phyloP scores from a whole-genome alignment of 148 eudicot species.

The Oxyria digyna region DNA sequence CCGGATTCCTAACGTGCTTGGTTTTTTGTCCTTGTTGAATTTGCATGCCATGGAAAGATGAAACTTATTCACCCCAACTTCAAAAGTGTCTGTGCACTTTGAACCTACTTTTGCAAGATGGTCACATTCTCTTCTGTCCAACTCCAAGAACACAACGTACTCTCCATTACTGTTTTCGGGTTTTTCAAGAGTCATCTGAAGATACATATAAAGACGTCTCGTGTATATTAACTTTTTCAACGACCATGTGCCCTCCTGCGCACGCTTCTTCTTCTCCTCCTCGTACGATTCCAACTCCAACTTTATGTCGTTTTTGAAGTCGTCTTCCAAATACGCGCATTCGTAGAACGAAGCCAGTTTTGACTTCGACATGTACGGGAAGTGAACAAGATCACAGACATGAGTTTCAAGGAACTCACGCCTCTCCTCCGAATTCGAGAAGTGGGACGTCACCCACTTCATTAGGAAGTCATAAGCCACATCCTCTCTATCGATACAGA shows the following conservation, averaged over 20 bases:
- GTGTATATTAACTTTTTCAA: constrained; percentile 25
- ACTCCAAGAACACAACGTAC: constrained; percentile 60
- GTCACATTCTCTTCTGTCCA: constrained; percentile 45
- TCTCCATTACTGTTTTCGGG: constrained; percentile 43
- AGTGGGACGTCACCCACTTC: constrained; percentile 59
- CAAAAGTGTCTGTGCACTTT: constrained; percentile 38
- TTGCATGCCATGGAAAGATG: constrained; percentile 17
- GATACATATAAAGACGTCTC: constrained; percentile 53
- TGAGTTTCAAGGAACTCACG: constrained; percentile 34
- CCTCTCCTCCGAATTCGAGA: constrained; percentile 40
- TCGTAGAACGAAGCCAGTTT: constrained; percentile 46
- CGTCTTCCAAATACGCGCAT: constrained; percentile 43
- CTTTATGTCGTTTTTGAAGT: constrained; percentile 35
- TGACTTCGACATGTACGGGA: constrained; percentile 56
- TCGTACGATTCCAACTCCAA: constrained; percentile 44
- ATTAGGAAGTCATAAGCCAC: constrained; percentile 50
- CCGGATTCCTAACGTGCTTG: not conserved
- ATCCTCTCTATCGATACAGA: constrained; percentile 72
- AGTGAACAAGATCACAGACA: constrained; percentile 44
- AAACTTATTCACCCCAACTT: constrained; percentile 60
- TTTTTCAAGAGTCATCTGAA: constrained; percentile 45
- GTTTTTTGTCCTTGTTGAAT: not conserved
- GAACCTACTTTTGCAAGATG: constrained; percentile 13
- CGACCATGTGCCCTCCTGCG: constrained; percentile 9
- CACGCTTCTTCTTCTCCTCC: constrained; percentile 10